A percentile compares a stretch with the other conserved stretches of the same genome.
Evolutionary conservation across 2,329 filamentous ascomycete species (phyloP).

Genomic region (Diaporthe nobilis): DNA sequence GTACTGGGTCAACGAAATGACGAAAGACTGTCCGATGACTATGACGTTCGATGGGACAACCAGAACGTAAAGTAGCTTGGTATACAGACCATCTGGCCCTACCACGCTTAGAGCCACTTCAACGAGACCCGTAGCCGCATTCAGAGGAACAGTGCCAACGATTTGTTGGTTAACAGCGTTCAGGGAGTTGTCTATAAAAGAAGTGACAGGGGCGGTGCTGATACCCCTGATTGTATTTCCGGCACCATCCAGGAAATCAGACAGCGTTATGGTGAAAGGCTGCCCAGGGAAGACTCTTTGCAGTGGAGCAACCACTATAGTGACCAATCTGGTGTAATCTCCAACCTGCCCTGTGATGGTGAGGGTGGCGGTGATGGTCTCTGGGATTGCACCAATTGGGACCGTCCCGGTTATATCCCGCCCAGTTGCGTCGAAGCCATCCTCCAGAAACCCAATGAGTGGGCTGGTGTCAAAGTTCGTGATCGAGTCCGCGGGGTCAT

Average conservation of each 20-base stretch:
- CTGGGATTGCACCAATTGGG: background rate
- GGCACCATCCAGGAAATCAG: background rate
- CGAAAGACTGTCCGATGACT: background rate
- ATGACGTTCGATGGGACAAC: constrained; percentile 12
- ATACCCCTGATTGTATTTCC: background rate
- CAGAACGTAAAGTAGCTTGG: background rate
- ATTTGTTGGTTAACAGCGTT: background rate
- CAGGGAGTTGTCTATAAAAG: background rate
- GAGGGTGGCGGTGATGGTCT: constrained; percentile 9
- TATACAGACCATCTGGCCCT: background rate
- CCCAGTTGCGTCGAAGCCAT: background rate
- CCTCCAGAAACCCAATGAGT: background rate
- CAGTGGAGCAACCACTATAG: background rate
- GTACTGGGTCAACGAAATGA: background rate
- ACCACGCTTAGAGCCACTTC: background rate
- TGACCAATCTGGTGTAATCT: background rate
- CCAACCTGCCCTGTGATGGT: background rate
- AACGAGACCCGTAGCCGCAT: background rate
- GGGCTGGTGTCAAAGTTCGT: background rate
- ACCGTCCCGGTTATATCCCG: background rate
- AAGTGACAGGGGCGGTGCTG: background rate
- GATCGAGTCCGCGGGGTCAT: background rate
- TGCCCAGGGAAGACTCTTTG: background rate
- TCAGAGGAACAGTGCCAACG: background rate
- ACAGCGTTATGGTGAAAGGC: background rate